Percentiles rank a stretch among this genome's conserved stretches.
phyloP scores from a whole-genome alignment of 371 early-diverging fungal species.

The Conidiobolus incongruus region DNA sequence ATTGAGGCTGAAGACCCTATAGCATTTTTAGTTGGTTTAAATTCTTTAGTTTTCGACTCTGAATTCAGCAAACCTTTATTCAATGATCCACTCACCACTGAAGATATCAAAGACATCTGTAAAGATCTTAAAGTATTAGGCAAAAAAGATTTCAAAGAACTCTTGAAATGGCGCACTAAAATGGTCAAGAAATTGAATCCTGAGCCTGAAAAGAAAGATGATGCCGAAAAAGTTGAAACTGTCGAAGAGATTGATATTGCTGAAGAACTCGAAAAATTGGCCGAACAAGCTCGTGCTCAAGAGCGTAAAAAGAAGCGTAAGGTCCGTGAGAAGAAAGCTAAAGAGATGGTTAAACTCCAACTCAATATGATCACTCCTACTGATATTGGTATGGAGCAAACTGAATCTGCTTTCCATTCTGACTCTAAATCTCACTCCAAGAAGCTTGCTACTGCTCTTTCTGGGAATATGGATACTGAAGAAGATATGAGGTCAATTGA shows the following conservation, averaged over 20 bases:
- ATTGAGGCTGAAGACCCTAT: slow-evolving; percentile 55
- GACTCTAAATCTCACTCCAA: too few species aligned
- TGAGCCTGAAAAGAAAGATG: slow-evolving; percentile 22
- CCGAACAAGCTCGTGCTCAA: slow-evolving; percentile 27
- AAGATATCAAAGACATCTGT: slow-evolving; percentile 52
- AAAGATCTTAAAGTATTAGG: slow-evolving; percentile 83
- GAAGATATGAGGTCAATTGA: too few species aligned
- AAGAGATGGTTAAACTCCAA: slow-evolving; percentile 63
- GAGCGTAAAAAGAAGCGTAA: slow-evolving; percentile 31
- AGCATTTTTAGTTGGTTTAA: slow-evolving; percentile 41
- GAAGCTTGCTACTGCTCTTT: too few species aligned
- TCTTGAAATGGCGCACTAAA: slow-evolving; percentile 71
- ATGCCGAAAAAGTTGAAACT: slow-evolving; percentile 11
- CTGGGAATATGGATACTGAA: too few species aligned
- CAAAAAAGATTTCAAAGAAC: slow-evolving; percentile 67
- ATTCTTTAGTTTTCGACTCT: slow-evolving; percentile 44
- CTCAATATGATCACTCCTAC: slow-evolving; percentile 78
- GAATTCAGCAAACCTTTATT: slow-evolving; percentile 25
- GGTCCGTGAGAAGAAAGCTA: slow-evolving; percentile 52
- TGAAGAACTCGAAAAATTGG: slow-evolving; percentile 27
- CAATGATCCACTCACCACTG: slow-evolving; percentile 44
- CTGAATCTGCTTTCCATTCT: slow-evolving; percentile 14
- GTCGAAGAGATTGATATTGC: slow-evolving; percentile 22
- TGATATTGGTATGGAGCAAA: slow-evolving; percentile 63
- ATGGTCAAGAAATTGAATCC: slow-evolving; percentile 7